Evolutionary conservation across 805 yeast genomes (phyloP), one percentile per base, ranked within the genome.

Genomic region (Sugiyamaella marilandica): DNA sequence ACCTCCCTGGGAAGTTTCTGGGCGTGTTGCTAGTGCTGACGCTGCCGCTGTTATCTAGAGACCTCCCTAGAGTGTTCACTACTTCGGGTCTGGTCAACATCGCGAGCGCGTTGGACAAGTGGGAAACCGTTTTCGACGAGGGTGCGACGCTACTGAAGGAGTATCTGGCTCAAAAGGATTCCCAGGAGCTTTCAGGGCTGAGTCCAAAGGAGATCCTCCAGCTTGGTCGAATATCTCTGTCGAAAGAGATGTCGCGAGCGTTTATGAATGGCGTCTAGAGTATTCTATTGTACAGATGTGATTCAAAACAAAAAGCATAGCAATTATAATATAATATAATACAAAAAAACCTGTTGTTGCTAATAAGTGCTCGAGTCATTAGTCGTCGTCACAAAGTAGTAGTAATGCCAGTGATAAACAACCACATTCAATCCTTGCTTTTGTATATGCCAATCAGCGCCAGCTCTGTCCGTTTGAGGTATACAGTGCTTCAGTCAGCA

Each of bases 171-270:
- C 19, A 39, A 39, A 21, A 10, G 7, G 7, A 39, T 16, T 16
- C 14, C 19, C 24, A 3, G 13, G 5, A 16, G 5, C 21, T 39
- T 9, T 16, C 24, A 3, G 24, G 19, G 13, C 24, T 39, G 21
- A 16, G 24, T 16, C 24, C 24, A 9, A 31, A 31, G 18, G 37
- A 55, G 19, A 47, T 62, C 8, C 31, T 62, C 31, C 45, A 41
- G 14, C 16, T 44, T 10, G 61, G 50, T 3, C 44, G 65, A 31
- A 49, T 49, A 4, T 14, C 36, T 8, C 49, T 64, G 18, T 59
- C 64, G 11, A 47, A 41, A 16, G 64, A 60, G 41, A 43, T 62
- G 13, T 57, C 66, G 11, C 45, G 63, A 14, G 65, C 65, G 32
- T 51, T 26, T 44, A 35, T 51, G 45, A 39, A 32, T 41, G 32